These are phyloP conservation scores for Lactarius evosmus DNA, from an alignment of 768 basidiomycete species.

Conservation along the genomic window DNA sequence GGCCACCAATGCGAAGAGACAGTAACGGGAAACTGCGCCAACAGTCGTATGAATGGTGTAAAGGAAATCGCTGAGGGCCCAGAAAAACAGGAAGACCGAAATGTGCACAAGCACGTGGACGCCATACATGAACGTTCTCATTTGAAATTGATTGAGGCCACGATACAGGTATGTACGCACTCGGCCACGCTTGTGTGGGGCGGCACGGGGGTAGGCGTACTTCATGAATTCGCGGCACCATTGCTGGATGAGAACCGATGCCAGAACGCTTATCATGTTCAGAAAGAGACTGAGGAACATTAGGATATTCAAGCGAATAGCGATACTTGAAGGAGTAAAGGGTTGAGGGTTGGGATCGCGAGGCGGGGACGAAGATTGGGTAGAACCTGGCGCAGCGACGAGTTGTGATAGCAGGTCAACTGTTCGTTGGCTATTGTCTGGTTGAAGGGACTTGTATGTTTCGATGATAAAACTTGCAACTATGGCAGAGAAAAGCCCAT, in stretches of 20 bases:
- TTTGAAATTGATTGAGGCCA: conserved; percentile 13
- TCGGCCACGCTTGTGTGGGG: conserved; percentile 17
- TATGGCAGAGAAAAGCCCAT: conserved; percentile 26
- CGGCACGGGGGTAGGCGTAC: conserved; percentile 1
- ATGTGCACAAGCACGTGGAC: conserved; percentile 18
- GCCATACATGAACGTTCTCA: conserved; percentile 16
- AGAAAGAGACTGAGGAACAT: conserved; percentile 23
- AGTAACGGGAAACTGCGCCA: neutral
- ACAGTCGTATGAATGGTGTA: conserved; percentile 2
- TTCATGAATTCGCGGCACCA: conserved; percentile 18
- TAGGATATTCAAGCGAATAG: conserved; percentile 19
- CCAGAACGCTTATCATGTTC: conserved; percentile 16
- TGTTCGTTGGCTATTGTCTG: conserved; percentile 7
- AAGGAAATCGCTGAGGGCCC: conserved; percentile 19
- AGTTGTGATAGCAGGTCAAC: conserved; percentile 13
- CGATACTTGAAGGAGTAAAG: neutral
- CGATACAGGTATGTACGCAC: conserved; percentile 11
- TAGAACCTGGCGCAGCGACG: neutral
- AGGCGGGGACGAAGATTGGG: neutral
- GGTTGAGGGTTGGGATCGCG: neutral
- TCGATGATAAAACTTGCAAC: conserved; percentile 27
- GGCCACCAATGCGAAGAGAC: neutral
- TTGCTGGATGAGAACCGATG: conserved; percentile 22
- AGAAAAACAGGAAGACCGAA: conserved; percentile 19
- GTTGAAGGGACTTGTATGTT: conserved; percentile 21